These are phyloP conservation scores for Tieghemostelium lacteum DNA, from an alignment of 78 protist species.

Conservation along the genomic window DNA sequence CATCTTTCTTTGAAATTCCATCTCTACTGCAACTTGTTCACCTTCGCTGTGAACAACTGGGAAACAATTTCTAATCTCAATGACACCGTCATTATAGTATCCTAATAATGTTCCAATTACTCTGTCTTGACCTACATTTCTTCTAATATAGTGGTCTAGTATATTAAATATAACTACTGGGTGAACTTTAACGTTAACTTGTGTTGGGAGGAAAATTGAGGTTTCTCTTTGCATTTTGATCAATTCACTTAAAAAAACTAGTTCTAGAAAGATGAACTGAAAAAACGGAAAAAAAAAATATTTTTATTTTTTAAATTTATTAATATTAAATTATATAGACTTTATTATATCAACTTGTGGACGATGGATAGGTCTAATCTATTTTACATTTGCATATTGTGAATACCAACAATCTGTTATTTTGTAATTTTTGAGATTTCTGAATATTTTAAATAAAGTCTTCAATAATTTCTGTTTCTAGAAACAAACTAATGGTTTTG, in stretches of 20 bases:
- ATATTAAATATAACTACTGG: conserved; percentile 84
- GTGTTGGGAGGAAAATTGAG: conserved; percentile 61
- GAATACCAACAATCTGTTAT: no score
- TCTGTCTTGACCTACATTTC: conserved; percentile 80
- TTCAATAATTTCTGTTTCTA: no score
- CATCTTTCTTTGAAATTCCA: conserved; percentile 86
- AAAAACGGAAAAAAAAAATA: not conserved
- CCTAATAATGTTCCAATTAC: conserved; percentile 86
- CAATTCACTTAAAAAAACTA: not conserved
- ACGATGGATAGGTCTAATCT: no score
- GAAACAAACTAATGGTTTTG: no score
- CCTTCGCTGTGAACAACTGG: conserved; percentile 82
- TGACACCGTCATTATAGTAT: conserved; percentile 79
- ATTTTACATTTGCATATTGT: no score
- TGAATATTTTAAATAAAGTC: no score
- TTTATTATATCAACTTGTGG: no score
- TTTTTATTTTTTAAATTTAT: no score
- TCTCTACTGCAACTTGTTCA: conserved; percentile 88
- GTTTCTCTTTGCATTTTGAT: conserved; percentile 67
- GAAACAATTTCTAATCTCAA: conserved; percentile 85
- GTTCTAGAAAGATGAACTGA: not conserved
- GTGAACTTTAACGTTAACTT: conserved; percentile 64
- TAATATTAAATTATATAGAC: no score
- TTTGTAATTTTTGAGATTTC: no score
- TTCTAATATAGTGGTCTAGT: conserved; percentile 81